phyloP scores from a whole-genome alignment of 176 grass and related monocot genomes.

The Pontederia paniculata region DNA sequence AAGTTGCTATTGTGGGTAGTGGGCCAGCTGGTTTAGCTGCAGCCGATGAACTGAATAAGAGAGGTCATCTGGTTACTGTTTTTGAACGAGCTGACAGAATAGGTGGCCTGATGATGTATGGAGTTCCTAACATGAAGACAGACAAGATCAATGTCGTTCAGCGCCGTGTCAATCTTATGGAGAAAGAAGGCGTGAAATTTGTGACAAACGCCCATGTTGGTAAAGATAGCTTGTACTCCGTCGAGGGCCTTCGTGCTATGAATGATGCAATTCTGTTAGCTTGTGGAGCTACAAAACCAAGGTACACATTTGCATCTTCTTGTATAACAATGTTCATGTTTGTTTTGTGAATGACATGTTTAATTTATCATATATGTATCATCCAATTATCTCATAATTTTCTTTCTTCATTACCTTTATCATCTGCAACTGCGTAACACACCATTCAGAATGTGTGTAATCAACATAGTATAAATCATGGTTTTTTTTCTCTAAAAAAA shows the following conservation, averaged over 20 bases:
- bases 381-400: too few relatives aligned
- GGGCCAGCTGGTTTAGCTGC: conserved; percentile 88
- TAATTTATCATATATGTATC: too few relatives aligned
- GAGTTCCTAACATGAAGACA: conserved; percentile 99
- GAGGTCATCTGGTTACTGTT: conserved; percentile 89
- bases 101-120: conserved; percentile 99
- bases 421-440: too few relatives aligned
- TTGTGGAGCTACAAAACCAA: conserved; percentile 91
- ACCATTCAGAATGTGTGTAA: too few relatives aligned
- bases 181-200: conserved; percentile 77
- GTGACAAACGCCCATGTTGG: conserved; percentile 80
- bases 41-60: conserved; percentile 94
- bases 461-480: too few relatives aligned
- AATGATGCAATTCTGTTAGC: conserved; percentile 76
- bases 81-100: conserved; percentile 88
- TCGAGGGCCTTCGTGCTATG: conserved; percentile 48
- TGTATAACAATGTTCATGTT: background rate
- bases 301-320: conserved; percentile 20
- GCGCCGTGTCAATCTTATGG: conserved; percentile 81
- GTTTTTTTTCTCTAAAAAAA: background rate
- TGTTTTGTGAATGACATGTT: background rate
- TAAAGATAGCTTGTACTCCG: conserved; percentile 52
- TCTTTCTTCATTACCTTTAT: too few relatives aligned
- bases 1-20: conserved; percentile 85
- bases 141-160: conserved; percentile 73